A percentile compares a stretch with the other conserved stretches of the same genome.
Evolutionary conservation across 805 yeast genomes (phyloP).

Genomic region (Lachancea lanzarotensis): DNA sequence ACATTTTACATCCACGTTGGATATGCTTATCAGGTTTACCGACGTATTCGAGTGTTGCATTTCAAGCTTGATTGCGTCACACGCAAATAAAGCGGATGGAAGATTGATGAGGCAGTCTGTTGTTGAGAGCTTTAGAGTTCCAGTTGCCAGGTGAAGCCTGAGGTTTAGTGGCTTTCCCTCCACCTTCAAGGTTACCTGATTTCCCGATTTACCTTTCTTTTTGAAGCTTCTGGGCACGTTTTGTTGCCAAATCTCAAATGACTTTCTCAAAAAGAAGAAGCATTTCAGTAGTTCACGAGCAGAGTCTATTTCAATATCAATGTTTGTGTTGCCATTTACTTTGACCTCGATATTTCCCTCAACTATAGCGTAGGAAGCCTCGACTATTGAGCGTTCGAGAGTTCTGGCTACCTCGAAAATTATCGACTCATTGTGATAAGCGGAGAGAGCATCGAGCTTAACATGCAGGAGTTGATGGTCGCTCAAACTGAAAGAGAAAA

Average conservation of each 20-base stretch:
- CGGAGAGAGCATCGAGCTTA: background rate
- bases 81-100: background rate
- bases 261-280: background rate
- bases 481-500: slow-evolving; percentile 4
- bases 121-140: background rate
- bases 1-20: background rate
- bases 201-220: background rate
- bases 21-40: background rate
- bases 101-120: background rate
- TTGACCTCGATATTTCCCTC: background rate
- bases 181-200: background rate
- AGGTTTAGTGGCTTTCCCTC: background rate
- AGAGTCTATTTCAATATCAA: background rate
- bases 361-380: background rate
- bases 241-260: background rate
- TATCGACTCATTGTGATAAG: background rate
- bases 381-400: background rate
- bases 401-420: background rate
- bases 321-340: background rate
- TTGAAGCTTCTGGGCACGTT: background rate
- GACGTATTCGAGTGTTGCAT: background rate
- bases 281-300: background rate
- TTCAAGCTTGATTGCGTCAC: background rate
- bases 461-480: background rate
- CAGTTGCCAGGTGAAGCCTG: background rate